Evolutionary conservation across 345 rosid species (phyloP), one percentile per base, ranked within the genome.

Genomic region (Eucalyptus microcorys): DNA sequence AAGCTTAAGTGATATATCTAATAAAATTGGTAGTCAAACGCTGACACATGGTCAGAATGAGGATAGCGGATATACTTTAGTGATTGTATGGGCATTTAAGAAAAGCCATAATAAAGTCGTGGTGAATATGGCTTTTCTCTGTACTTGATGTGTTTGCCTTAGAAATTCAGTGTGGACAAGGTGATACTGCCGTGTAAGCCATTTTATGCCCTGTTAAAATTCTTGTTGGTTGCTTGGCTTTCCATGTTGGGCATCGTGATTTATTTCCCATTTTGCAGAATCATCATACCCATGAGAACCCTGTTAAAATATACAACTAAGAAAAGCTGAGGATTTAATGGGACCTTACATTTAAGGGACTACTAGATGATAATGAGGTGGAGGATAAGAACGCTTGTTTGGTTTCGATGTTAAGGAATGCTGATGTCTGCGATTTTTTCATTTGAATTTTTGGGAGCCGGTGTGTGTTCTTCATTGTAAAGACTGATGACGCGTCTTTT

Each of bases 71-170:
- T 64, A 14, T 64, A 5, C 37, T 14, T 30, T 30, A 7, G 32
- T 64, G 76, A 64, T 64, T 64, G 8, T 64, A 15, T 64, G 5
- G 17, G 3, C 76, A 64, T 64, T n/a, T 64, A 64, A 64, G 37
- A 64, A 64, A 64, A 64, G 5, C 37, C 76, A 64, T n/a, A 64
- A 64, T 64, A 71, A 37, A 71, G 81, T 37, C 17, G 26, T 95
- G 5, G 96, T 91, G 59, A 95, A 97, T 90, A 97, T 96, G 95
- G 99, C 95, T 84, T 85, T 37, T 66, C 53, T 50, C 52, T 43
- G 66, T 47, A 45, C 85, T 71, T 80, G 42, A 47, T 1, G 32
- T 40, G 5, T 42, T 83, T 71, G 84, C 81, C 16, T 79, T 52
- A 26, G 42, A 86, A 48, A 86, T 32, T 86, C 42, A n/a, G 42